Base-by-base conservation (phyloP, 164 flowering plant genomes). In the Vitis labrusca region DNA sequence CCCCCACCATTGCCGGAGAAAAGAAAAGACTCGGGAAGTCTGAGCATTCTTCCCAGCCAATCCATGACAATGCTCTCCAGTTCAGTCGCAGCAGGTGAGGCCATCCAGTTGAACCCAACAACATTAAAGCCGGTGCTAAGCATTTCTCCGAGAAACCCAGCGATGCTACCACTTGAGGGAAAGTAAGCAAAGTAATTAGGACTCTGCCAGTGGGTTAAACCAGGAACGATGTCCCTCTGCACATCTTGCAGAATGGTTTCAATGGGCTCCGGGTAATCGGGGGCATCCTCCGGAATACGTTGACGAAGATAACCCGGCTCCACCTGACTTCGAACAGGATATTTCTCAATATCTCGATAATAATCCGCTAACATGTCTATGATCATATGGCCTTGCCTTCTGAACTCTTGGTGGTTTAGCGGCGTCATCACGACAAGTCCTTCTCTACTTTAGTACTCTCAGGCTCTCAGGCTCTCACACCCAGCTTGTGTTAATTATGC, bases 191-290 rank as follows among this genome's bases (percentile, higher is more conserved):
- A 91, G 69, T 75, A 84, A 56, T 83, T 84, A 0, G 91, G 96
- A 65, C 92, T 90, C 61, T 83, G 87, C 95, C 95, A 88, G 52
- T 87, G 91, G 0, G 91, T 88, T 1, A 90, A 17, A 0, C 92
- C 95, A 0, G 95, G 94, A 8, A 90, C 59, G 3, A 90, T 85
- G 12, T 85, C 65, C 0, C 61, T 72, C 19, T 77, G 74, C 9
- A 88, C 80, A 51, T 88, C 92, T 65, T 79, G 54, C 1, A 88
- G 82, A 17, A 87, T 83, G 16, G 74, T 73, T 50, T 88, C 90
- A 1, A 86, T 69, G 11, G 89, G 65, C 60, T 89, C 90, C 1
- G 89, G 84, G 30, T 72, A 48, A 44, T 78, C 9, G 0, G 94
- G 91, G 32, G 92, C 90, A 0, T 88, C 72, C 0, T 82, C 79